Base-by-base conservation (phyloP, 176 grass and related monocot species). In the Guadua angustifolia region DNA sequence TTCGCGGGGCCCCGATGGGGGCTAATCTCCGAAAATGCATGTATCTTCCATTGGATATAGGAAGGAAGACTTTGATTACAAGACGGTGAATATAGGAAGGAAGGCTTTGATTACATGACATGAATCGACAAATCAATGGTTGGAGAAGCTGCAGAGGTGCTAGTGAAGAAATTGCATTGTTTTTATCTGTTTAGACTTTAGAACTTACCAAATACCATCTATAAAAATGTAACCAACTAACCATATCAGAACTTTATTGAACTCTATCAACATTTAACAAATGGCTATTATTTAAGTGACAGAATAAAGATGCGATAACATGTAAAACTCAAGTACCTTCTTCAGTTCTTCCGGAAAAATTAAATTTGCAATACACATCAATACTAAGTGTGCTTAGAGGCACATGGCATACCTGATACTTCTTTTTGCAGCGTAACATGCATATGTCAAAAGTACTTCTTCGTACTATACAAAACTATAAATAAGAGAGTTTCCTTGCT, bases 191-290 rank as follows among this genome's bases (percentile, higher is more conserved):
- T 61, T 18, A n/a, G 44, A 77, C 43, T 52, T 32, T 61, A 66
- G 35, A 82, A 71, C 44, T 61, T 84, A 80, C 12, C 17, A 26
- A 9, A 39, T 50, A 45, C 38, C 64, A 89, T 71, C 55, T 32
- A 81, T 32, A 76, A 75, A 71, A 52, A 81, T 43, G 52, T 17
- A 25, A 85, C n/a, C n/a, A n/a, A n/a, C n/a, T n/a, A n/a, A n/a
- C 14, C 39, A 64, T 29, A 52, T 55, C 22, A 66, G 7, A 74
- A 47, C 19, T 74, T 63, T 40, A 60, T 67, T 57, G 59, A 67
- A 71, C 21, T 6, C 16, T 46, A 7, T 25, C 49, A 82, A 66
- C 61, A 35, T 50, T 49, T 43, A 40, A 55, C 22, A 69, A 85
- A 35, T 36, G 18, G 26, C 24, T 77, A 77, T 51, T 24, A 15